Evolutionary conservation across 1,284 basidiomycete genomes (phyloP).

Genomic region (Ustilago vetiveriae): DNA sequence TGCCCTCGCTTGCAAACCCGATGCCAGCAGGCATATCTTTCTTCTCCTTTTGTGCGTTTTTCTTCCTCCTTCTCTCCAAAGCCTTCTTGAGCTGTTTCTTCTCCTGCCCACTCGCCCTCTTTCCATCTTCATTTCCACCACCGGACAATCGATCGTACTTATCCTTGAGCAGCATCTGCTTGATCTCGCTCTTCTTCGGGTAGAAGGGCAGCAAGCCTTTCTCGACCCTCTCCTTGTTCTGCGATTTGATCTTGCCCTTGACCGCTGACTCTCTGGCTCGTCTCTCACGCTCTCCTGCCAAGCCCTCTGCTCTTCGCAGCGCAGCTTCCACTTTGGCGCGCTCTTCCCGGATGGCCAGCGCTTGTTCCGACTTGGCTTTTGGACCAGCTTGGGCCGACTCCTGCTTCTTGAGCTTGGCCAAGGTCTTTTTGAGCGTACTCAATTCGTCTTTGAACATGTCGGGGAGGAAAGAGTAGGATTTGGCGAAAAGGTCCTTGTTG

Average conservation of each 20-base stretch:
- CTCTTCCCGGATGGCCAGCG: slow-evolving; percentile 72
- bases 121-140: slow-evolving; percentile 8
- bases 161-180: slow-evolving; percentile 52
- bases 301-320: slow-evolving; percentile 79
- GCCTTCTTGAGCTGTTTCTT: slow-evolving; percentile 76
- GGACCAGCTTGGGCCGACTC: slow-evolving; percentile 75
- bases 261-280: slow-evolving; percentile 71
- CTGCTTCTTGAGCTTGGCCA: slow-evolving; percentile 77
- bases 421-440: slow-evolving; percentile 74
- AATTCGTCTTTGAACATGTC: slow-evolving; percentile 78
- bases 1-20: slow-evolving; percentile 17
- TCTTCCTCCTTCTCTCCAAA: slow-evolving; percentile 87
- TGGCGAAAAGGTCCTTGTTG: slow-evolving; percentile 76
- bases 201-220: slow-evolving; percentile 73
- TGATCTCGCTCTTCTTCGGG: slow-evolving; percentile 80
- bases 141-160: slow-evolving; percentile 50
- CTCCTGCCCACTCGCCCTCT: slow-evolving; percentile 23
- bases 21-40: slow-evolving; percentile 68
- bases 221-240: slow-evolving; percentile 61
- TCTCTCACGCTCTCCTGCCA: slow-evolving; percentile 74
- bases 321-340: slow-evolving; percentile 80
- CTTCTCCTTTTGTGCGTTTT: slow-evolving; percentile 88
- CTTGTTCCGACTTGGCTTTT: slow-evolving; percentile 72
- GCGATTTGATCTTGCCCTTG: slow-evolving; percentile 71
- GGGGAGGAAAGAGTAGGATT: slow-evolving; percentile 82